Evolutionary conservation across 495 filamentous ascomycete genomes (phyloP).

Genomic region (Penicillium daleae): DNA sequence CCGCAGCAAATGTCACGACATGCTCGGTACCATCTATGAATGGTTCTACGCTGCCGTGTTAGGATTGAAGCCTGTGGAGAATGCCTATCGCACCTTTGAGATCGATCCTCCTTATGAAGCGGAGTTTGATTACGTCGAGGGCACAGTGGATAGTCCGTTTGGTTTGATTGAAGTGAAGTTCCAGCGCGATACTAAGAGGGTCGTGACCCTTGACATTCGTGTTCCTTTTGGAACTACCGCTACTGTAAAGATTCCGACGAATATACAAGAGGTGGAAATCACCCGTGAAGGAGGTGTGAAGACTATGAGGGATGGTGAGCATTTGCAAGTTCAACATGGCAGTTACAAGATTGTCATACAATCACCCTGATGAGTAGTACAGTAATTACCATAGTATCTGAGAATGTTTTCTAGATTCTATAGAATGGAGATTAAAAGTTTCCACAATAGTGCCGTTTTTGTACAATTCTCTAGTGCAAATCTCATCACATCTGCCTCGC

Average conservation of each 20-base stretch:
- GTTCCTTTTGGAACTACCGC: slow-evolving; percentile 24
- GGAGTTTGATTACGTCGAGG: slow-evolving; percentile 32
- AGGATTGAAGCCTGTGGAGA: slow-evolving; percentile 26
- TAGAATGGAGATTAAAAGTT: too few species aligned
- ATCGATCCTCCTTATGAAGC: slow-evolving; percentile 27
- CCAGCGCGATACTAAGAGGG: slow-evolving; percentile 7
- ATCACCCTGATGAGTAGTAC: neutral
- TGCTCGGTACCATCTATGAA: slow-evolving; percentile 39
- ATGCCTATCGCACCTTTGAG: slow-evolving; percentile 29
- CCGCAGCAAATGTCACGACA: slow-evolving; percentile 36
- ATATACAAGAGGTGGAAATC: slow-evolving; percentile 1
- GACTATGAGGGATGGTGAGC: neutral
- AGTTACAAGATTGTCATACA: slow-evolving; percentile 4
- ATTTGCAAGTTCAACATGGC: slow-evolving; percentile 7
- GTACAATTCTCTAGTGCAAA: too few species aligned
- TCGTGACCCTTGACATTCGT: neutral
- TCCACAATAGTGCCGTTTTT: too few species aligned
- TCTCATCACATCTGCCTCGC: neutral
- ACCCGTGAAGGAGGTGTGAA: neutral
- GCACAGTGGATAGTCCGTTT: slow-evolving; percentile 32
- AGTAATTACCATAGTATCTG: neutral
- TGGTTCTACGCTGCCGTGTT: slow-evolving; percentile 35
- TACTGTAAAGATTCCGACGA: slow-evolving; percentile 6
- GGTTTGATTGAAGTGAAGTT: slow-evolving; percentile 30
- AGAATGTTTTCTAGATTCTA: neutral